Conservation (phyloP, 192 early-diverging fungal genomes). For the Backusella tuberculispora region DNA sequence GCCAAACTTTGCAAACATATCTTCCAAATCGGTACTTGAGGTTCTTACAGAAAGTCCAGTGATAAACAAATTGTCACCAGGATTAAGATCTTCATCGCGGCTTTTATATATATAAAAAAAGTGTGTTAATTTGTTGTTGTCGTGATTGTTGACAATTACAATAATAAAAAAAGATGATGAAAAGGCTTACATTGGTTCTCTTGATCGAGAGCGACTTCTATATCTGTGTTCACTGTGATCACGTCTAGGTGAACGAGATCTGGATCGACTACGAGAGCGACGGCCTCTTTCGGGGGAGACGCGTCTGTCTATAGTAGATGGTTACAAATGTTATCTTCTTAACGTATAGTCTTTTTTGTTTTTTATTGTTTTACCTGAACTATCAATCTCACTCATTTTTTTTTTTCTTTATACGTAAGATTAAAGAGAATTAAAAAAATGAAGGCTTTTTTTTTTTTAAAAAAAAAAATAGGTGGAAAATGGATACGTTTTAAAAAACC, state of each 20-base stretch:
- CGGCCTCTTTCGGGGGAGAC: conserved; percentile 33
- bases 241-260: conserved; percentile 37
- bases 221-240: conserved; percentile 30
- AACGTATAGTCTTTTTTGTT: background rate
- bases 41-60: conserved; percentile 65
- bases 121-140: background rate
- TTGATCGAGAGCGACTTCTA: conserved; percentile 39
- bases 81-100: conserved; percentile 44
- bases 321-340: background rate
- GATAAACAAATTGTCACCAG: conserved; percentile 77
- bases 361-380: conserved; percentile 12
- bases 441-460: background rate
- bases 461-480: background rate
- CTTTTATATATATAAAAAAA: too few relatives aligned
- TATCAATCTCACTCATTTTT: conserved; percentile 22
- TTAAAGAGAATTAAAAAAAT: background rate
- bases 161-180: background rate
- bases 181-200: conserved; percentile 19
- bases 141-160: background rate
- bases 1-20: conserved; percentile 71
- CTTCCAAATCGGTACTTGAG: conserved; percentile 65
- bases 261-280: conserved; percentile 30
- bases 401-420: background rate
- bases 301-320: conserved; percentile 1
- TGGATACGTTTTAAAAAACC: background rate